Evolutionary conservation across 805 yeast genomes (phyloP).

Genomic region (Zygoascus bituminiphila): DNA sequence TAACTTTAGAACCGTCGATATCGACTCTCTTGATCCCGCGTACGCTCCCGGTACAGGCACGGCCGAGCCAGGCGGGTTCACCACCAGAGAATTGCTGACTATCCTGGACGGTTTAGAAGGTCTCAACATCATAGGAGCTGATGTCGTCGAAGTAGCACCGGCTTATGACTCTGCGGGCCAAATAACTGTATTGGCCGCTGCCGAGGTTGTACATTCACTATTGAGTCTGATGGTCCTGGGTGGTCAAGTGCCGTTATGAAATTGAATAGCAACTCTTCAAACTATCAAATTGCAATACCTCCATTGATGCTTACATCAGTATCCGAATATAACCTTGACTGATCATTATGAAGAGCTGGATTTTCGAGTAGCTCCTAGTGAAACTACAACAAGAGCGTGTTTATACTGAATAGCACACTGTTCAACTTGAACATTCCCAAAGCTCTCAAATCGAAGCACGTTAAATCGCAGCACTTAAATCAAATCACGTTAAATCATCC

Average conservation of each 20-base stretch:
- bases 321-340: no score
- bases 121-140: slow-evolving; percentile 60
- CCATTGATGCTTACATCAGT: no score
- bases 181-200: slow-evolving; percentile 50
- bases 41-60: slow-evolving; percentile 74
- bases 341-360: no score
- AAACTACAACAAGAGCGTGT: no score
- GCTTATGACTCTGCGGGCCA: slow-evolving; percentile 50
- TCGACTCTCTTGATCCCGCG: slow-evolving; percentile 65
- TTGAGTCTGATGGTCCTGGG: slow-evolving; percentile 34
- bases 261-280: no score
- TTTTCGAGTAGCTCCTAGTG: no score
- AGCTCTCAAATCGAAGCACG: no score
- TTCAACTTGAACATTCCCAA: no score
- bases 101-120: slow-evolving; percentile 53
- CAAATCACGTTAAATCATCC: no score
- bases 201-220: slow-evolving; percentile 40
- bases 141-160: slow-evolving; percentile 66
- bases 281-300: no score
- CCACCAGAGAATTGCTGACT: slow-evolving; percentile 52
- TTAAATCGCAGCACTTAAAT: no score
- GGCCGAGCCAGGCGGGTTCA: slow-evolving; percentile 65
- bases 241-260: background rate
- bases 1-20: slow-evolving; percentile 17
- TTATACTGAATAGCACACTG: no score